Evolutionary conservation across 2,329 filamentous ascomycete genomes (phyloP).

Genomic region (Xylaria sp.): DNA sequence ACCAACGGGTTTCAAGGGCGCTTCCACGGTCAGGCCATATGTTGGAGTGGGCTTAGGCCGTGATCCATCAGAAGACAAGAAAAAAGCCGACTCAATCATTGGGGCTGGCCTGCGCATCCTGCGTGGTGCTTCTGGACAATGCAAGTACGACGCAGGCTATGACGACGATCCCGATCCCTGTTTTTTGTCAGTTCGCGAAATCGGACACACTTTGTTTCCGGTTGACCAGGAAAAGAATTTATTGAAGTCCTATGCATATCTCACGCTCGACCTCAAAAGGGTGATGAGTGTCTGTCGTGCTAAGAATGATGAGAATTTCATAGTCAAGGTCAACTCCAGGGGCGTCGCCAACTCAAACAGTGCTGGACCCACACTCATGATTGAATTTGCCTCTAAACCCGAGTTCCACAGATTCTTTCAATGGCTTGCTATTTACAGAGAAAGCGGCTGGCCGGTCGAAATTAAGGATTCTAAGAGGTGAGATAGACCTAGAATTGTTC

Average conservation of each 20-base stretch:
- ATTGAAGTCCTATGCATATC: conserved; percentile 29
- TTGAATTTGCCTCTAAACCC: conserved; percentile 33
- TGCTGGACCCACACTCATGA: conserved; percentile 27
- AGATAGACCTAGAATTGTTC: background rate
- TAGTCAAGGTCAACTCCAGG: conserved; percentile 21
- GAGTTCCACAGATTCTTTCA: conserved; percentile 29
- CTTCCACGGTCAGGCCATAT: background rate
- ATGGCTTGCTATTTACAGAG: conserved; percentile 31
- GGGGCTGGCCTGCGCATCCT: conserved; percentile 27
- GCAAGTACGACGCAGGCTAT: conserved; percentile 29
- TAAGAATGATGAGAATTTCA: background rate
- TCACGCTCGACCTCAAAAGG: conserved; percentile 33
- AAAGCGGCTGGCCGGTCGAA: background rate
- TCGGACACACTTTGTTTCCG: conserved; percentile 35
- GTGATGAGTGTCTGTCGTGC: conserved; percentile 4
- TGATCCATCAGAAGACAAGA: background rate
- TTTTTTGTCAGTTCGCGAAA: conserved; percentile 30
- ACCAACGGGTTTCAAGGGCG: conserved; percentile 27
- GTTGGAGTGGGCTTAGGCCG: background rate
- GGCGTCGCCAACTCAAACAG: conserved; percentile 4
- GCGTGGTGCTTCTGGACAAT: conserved; percentile 33
- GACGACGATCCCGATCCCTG: conserved; percentile 20
- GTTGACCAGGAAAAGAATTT: conserved; percentile 24
- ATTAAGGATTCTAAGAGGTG: conserved; percentile 19
- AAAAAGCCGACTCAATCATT: conserved; percentile 23